Conservation (phyloP, 441 rosid species). For the Melastoma candidum region DNA sequence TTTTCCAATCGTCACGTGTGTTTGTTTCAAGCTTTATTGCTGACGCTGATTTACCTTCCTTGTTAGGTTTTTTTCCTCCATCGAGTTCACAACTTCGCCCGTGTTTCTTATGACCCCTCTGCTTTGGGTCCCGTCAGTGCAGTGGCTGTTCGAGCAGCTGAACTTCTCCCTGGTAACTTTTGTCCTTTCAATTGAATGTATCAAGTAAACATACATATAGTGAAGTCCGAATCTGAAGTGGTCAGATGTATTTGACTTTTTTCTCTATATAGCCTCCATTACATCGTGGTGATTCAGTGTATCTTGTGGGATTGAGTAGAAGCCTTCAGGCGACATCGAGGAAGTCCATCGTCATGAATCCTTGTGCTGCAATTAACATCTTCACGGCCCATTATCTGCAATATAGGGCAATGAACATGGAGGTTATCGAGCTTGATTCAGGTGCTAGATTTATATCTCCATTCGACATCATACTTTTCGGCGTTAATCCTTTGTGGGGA, state of each 20-base stretch:
- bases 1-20: neutral
- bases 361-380: slow-evolving; percentile 74
- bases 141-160: slow-evolving; percentile 76
- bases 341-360: slow-evolving; percentile 84
- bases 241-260: neutral
- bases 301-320: slow-evolving; percentile 83
- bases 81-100: slow-evolving; percentile 93
- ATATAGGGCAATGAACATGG: slow-evolving; percentile 92
- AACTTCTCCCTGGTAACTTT: slow-evolving; percentile 75
- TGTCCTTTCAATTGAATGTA: too few species aligned
- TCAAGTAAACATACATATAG: too few species aligned
- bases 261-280: slow-evolving; percentile 60
- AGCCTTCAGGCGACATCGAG: slow-evolving; percentile 88
- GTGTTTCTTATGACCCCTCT: slow-evolving; percentile 83
- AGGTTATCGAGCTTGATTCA: slow-evolving; percentile 92
- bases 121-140: slow-evolving; percentile 65
- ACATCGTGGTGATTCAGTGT: slow-evolving; percentile 84
- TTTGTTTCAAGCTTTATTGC: neutral
- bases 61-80: slow-evolving; percentile 93
- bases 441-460: slow-evolving; percentile 32
- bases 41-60: slow-evolving; percentile 19
- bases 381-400: slow-evolving; percentile 78
- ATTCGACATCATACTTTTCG: too few species aligned
- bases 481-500: too few species aligned
- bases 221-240: too few species aligned